Base-by-base conservation (phyloP, 805 yeast species). In the Ogataea methylovora region DNA sequence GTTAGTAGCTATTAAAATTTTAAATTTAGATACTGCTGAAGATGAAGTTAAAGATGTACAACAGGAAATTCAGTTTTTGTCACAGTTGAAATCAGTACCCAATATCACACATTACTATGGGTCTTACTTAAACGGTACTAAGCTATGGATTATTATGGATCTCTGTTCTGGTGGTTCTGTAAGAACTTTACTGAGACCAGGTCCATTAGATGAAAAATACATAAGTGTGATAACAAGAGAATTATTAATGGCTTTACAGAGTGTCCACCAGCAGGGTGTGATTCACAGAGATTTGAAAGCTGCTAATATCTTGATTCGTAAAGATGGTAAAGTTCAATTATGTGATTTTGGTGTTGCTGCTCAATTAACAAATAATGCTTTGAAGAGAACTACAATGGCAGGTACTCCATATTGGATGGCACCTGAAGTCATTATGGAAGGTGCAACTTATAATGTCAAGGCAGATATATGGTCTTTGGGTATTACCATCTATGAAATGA, bases 321-420 rank as follows among this genome's bases (percentile, higher is more conserved):
- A 84, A 45, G 94, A 84, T 31, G 99, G 98, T 5, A 73, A 71
- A 34, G 94, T 94, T 4, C 85, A 84, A 51, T 69, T 92, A 29
- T 90, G 97, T 67, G 99, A 92, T 58, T 92, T 92, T 60, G 99
- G 99, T 22, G 98, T 94, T 16, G 98, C 99, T 1, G 97, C 97
- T 2, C 90, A 86, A 53, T 64, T 88, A 29, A 76, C 94, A 3
- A 70, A 88, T 24, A 71, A 79, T 25, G 75, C 78, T 14, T 56
- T 79, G 30, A 85, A 87, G 53, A 69, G 98, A 47, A 84, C 90
- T 24, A 92, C 98, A 0, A 87, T 94, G 76, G 97, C 95, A 0
- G 94, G 94, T 7, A 84, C 94, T 1, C 94, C 94, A 0, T 92
- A 87, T 54, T 92, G 98, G 98, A 92, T 92, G 98, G 97, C 98